Percentiles rank a stretch among this genome's conserved stretches.
These are phyloP conservation scores for Sordaria brevicollis DNA, from an alignment of 495 filamentous ascomycete species.

Conservation along the genomic window DNA sequence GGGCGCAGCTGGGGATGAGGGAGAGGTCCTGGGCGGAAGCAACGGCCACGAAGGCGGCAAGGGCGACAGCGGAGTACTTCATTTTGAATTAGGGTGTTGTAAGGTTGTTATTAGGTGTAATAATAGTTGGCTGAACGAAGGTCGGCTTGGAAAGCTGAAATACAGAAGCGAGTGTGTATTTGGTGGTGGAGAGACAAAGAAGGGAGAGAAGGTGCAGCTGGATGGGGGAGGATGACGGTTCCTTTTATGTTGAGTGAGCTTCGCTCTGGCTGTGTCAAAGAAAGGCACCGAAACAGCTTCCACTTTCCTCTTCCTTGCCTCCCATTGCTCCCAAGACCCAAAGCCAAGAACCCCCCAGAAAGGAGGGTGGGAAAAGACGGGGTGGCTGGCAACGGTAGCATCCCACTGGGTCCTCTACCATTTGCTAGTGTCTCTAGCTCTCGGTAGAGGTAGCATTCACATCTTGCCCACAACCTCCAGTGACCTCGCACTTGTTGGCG, in stretches of 20 bases:
- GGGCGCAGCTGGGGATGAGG: constrained; percentile 31
- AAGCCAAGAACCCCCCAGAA: not conserved
- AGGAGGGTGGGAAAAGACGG: not conserved
- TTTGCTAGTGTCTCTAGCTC: not conserved
- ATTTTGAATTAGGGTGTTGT: constrained; percentile 18
- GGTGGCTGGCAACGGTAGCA: not conserved
- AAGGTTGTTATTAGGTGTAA: not conserved
- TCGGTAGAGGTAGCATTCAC: not conserved
- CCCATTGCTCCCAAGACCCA: not conserved
- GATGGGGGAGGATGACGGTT: not conserved
- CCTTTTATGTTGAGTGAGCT: not conserved
- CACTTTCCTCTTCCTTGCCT: not conserved
- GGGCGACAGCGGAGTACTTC: constrained; percentile 27
- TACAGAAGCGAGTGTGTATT: not conserved
- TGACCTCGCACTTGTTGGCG: not conserved
- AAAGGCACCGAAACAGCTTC: not conserved
- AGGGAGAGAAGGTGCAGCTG: not conserved
- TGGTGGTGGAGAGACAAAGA: not conserved
- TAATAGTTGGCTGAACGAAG: not conserved
- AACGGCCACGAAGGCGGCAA: constrained; percentile 24
- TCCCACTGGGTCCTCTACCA: not conserved
- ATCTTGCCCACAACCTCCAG: too few species aligned
- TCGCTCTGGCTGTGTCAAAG: not conserved
- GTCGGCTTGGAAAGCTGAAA: not conserved
- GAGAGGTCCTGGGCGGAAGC: constrained; percentile 26